Evolutionary conservation across 768 basidiomycete species (phyloP).

Genomic region (Gloeopeniophorella convolvens): DNA sequence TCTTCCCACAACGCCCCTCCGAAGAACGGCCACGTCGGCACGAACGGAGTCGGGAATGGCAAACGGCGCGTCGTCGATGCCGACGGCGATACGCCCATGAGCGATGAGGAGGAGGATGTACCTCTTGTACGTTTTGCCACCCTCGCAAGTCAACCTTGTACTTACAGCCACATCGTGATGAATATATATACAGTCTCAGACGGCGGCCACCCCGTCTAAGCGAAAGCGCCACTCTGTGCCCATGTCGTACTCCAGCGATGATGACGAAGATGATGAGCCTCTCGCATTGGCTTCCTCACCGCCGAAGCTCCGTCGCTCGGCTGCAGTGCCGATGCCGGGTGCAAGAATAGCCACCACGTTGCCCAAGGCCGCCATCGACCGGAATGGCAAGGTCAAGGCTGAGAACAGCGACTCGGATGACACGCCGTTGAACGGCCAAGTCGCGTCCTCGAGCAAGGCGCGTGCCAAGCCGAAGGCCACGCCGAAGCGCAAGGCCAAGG

Average conservation of each 20-base stretch:
- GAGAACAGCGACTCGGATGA: conserved; percentile 38
- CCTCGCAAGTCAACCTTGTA: neutral
- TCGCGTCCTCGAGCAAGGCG: conserved; percentile 20
- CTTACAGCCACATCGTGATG: conserved; percentile 10
- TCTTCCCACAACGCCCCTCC: conserved; percentile 23
- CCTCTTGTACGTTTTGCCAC: conserved; percentile 50
- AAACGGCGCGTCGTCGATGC: conserved; percentile 35
- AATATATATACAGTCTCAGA: conserved; percentile 45
- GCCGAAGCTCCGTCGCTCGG: conserved; percentile 40
- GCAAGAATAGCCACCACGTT: conserved; percentile 35
- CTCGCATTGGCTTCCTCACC: conserved; percentile 69
- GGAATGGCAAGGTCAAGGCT: conserved; percentile 35
- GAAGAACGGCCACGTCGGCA: conserved; percentile 37
- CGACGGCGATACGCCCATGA: conserved; percentile 44
- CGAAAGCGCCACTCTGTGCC: conserved; percentile 17
- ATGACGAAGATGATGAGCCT: conserved; percentile 67
- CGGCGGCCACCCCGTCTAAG: conserved; percentile 36
- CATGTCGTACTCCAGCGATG: conserved; percentile 33
- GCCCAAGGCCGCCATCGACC: conserved; percentile 23
- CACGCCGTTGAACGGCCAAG: conserved; percentile 26
- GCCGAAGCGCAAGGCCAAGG: conserved; percentile 42
- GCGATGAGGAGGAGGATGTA: conserved; percentile 59
- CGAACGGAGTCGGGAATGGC: conserved; percentile 30
- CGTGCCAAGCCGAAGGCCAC: conserved; percentile 37
- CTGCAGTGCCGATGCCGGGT: conserved; percentile 37